These are phyloP conservation scores for Pichia gijzeniarum DNA, from an alignment of 805 yeast genomes.

Conservation along the genomic window DNA sequence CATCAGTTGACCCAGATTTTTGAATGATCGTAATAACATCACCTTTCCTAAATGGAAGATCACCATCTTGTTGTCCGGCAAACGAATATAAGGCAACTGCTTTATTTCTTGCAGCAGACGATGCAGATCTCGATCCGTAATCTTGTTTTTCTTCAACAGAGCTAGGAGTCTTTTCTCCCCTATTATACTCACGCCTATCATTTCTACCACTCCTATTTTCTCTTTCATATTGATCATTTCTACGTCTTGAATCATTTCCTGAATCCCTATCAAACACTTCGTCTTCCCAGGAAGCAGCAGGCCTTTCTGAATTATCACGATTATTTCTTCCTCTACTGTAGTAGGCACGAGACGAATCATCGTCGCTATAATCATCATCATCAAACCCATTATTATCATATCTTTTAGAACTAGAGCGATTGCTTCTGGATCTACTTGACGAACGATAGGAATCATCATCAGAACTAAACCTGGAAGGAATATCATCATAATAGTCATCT, in stretches of 20 bases:
- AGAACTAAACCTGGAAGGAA: constrained; percentile 62
- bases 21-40: constrained; percentile 84
- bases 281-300: constrained; percentile 63
- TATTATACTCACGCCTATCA: background rate
- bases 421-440: constrained; percentile 6
- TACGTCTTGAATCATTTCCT: constrained; percentile 21
- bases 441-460: constrained; percentile 40
- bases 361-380: constrained; percentile 28
- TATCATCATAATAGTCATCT: constrained; percentile 61
- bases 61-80: constrained; percentile 91
- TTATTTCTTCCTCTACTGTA: constrained; percentile 12
- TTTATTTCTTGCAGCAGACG: constrained; percentile 47
- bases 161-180: constrained; percentile 18
- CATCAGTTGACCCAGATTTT: constrained; percentile 83
- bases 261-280: constrained; percentile 61
- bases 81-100: constrained; percentile 88
- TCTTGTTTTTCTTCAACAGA: constrained; percentile 30
- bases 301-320: background rate
- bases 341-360: constrained; percentile 13
- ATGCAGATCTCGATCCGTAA: constrained; percentile 23
- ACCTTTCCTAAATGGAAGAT: constrained; percentile 88
- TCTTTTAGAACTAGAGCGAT: constrained; percentile 11
- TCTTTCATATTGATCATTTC: background rate
- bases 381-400: constrained; percentile 24
- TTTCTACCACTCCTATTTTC: background rate